phyloP scores from a whole-genome alignment of 805 yeast species.

The Starmerella scarabaei region DNA sequence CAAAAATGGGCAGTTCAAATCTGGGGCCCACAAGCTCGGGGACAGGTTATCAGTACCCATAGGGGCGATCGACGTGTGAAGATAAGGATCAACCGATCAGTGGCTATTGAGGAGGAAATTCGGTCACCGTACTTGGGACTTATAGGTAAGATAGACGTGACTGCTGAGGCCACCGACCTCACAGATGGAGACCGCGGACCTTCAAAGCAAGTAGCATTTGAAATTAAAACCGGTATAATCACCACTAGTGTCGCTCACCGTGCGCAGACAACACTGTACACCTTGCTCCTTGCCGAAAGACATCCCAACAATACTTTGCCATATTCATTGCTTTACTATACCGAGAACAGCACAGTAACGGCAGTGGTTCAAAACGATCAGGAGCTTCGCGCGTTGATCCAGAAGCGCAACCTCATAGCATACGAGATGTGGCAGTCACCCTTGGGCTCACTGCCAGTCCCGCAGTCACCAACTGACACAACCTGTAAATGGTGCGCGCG shows the following conservation, averaged over 20 bases:
- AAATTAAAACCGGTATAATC: constrained; percentile 68
- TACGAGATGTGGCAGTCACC: constrained; percentile 33
- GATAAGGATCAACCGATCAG: constrained; percentile 27
- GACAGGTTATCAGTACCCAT: constrained; percentile 1
- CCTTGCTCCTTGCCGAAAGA: constrained; percentile 64
- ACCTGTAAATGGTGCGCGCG: constrained; percentile 23
- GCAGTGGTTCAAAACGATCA: constrained; percentile 39
- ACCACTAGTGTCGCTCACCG: constrained; percentile 52
- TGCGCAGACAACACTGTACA: constrained; percentile 76
- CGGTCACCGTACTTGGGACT: constrained; percentile 87
- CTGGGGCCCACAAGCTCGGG: constrained; percentile 31
- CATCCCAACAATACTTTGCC: constrained; percentile 52
- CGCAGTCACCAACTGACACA: constrained; percentile 26
- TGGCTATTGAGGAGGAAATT: constrained; percentile 81
- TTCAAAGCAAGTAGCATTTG: constrained; percentile 54
- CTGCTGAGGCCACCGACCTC: constrained; percentile 42
- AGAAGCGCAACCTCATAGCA: constrained; percentile 60
- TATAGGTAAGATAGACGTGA: constrained; percentile 81
- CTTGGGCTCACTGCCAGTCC: constrained; percentile 8
- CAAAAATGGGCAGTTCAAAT: constrained; percentile 24
- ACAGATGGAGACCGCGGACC: constrained; percentile 7
- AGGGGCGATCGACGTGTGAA: constrained; percentile 29
- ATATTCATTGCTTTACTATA: constrained; percentile 59
- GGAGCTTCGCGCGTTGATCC: constrained; percentile 56
- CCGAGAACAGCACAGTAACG: constrained; percentile 44